Conservation (phyloP, 768 basidiomycete species). For the Galerina sulciceps region DNA sequence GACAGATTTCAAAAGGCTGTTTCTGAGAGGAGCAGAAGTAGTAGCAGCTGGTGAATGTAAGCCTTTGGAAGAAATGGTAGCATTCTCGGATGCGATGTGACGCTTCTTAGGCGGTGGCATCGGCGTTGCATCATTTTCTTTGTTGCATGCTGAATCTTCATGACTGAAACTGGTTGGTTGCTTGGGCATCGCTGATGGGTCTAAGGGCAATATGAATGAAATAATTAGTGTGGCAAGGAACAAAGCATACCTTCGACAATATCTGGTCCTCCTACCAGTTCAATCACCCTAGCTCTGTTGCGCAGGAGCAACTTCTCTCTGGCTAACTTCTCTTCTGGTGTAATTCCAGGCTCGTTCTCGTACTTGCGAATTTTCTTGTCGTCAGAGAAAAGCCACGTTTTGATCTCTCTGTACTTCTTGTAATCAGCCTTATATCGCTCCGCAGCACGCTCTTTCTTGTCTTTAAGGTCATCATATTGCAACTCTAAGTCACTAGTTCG, state of each 20-base stretch:
- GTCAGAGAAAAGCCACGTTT: slow-evolving; percentile 45
- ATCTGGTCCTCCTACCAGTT: no score
- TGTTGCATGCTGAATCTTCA: slow-evolving; percentile 17
- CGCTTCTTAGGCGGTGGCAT: slow-evolving; percentile 12
- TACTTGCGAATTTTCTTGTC: slow-evolving; percentile 7
- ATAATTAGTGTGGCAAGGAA: no score
- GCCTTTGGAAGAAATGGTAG: neutral
- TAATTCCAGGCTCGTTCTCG: slow-evolving; percentile 27
- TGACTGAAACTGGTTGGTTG: neutral
- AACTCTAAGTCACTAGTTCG: slow-evolving; percentile 30
- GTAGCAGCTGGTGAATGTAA: neutral
- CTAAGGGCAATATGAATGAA: neutral
- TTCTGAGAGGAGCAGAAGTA: slow-evolving; percentile 12
- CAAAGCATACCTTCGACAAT: no score
- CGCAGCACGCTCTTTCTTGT: slow-evolving; percentile 47
- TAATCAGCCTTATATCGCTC: slow-evolving; percentile 55
- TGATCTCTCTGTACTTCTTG: slow-evolving; percentile 53
- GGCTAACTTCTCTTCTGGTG: slow-evolving; percentile 17
- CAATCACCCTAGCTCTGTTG: no score
- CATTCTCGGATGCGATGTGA: slow-evolving; percentile 2
- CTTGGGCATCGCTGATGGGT: neutral
- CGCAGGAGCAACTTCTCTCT: neutral
- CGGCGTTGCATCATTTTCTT: slow-evolving; percentile 29
- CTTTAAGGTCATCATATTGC: slow-evolving; percentile 49
- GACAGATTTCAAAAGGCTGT: slow-evolving; percentile 18